These are phyloP conservation scores for Cyclotella baltica DNA, from an alignment of 108 stramenopile genomes.

Conservation along the genomic window DNA sequence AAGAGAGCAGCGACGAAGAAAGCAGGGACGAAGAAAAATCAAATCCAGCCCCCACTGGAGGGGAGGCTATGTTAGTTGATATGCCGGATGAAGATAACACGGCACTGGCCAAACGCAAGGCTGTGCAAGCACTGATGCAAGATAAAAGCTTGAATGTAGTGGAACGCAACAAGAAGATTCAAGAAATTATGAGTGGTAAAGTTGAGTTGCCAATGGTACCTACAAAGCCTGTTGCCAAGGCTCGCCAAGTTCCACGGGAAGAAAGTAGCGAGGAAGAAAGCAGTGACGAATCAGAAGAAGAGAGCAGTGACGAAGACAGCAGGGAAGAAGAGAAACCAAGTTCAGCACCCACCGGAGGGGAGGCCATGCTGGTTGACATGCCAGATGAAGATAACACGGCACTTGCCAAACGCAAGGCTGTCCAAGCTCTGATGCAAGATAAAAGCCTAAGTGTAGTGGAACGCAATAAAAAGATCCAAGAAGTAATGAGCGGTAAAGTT, in stretches of 20 bases:
- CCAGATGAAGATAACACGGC: not conserved
- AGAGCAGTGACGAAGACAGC: too few species aligned
- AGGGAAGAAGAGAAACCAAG: not conserved
- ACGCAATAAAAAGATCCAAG: constrained; percentile 46
- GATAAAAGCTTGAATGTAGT: constrained; percentile 16
- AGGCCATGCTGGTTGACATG: constrained; percentile 2
- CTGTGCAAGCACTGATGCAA: constrained; percentile 22
- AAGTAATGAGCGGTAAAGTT: constrained; percentile 60
- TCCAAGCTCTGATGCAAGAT: constrained; percentile 7
- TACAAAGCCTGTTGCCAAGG: not conserved
- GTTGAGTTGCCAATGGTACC: constrained; percentile 3
- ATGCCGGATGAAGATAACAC: constrained; percentile 15
- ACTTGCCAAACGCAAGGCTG: not conserved
- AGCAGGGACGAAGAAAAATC: not conserved
- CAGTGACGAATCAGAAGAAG: too few species aligned
- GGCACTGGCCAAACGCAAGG: constrained; percentile 11
- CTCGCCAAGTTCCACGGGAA: too few species aligned
- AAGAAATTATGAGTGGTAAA: constrained; percentile 29
- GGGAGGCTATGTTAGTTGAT: constrained; percentile 18
- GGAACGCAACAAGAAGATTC: constrained; percentile 29
- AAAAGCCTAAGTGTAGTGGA: not conserved
- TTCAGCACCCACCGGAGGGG: constrained; percentile 17
- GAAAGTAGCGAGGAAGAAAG: too few species aligned
- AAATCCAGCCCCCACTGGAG: constrained; percentile 12
- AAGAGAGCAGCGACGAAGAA: not conserved